Conservation (phyloP, 2,329 filamentous ascomycete species). For the Pseudogymnoascus sp. region DNA sequence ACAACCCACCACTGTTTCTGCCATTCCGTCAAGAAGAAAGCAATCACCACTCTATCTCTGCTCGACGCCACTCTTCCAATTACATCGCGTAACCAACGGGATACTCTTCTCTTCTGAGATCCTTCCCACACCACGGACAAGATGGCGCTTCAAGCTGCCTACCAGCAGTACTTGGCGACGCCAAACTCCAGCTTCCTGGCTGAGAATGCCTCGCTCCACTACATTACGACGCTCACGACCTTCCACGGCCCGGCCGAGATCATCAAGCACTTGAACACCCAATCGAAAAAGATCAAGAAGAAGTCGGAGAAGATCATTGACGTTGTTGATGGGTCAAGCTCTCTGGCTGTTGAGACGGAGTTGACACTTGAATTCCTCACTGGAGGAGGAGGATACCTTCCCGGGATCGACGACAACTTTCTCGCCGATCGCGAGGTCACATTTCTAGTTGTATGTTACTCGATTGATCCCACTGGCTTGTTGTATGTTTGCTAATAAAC, state of each 20-base stretch:
- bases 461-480: background rate
- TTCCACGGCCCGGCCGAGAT: constrained; percentile 68
- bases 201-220: constrained; percentile 66
- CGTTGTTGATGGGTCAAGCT: constrained; percentile 63
- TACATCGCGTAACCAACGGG: background rate
- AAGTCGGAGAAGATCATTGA: constrained; percentile 73
- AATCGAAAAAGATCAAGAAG: constrained; percentile 72
- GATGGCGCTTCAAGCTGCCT: constrained; percentile 50
- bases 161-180: constrained; percentile 66
- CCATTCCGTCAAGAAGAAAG: constrained; percentile 3
- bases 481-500: constrained; percentile 17
- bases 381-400: constrained; percentile 80
- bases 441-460: constrained; percentile 67
- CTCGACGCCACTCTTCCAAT: background rate
- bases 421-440: constrained; percentile 73
- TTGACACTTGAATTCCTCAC: constrained; percentile 75
- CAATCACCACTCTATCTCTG: background rate
- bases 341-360: constrained; percentile 71
- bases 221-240: constrained; percentile 80
- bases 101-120: constrained; percentile 6
- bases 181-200: constrained; percentile 59
- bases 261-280: constrained; percentile 69
- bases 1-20: background rate
- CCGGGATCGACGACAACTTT: constrained; percentile 90
- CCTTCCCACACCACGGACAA: constrained; percentile 13